These are phyloP conservation scores for Thymus mandschuricus DNA, from an alignment of 257 asterid species.

Conservation along the genomic window DNA sequence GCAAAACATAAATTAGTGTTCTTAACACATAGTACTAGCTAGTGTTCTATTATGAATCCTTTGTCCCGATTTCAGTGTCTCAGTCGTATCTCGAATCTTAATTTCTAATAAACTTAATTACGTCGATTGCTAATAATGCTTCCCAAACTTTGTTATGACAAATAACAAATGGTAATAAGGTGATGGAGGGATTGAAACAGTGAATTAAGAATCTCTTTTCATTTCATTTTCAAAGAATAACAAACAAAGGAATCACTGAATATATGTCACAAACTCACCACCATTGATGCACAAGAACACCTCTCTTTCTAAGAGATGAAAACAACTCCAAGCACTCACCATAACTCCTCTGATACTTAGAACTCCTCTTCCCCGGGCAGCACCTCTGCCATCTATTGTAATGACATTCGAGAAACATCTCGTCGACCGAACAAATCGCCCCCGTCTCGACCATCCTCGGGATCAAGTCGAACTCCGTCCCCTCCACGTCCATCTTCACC, in stretches of 20 bases:
- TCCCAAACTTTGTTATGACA: no score
- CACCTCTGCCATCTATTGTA: constrained; percentile 68
- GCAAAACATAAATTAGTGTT: no score
- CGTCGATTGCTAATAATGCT: no score
- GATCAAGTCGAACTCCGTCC: constrained; percentile 61
- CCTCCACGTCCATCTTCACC: constrained; percentile 77
- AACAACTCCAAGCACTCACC: constrained; percentile 57
- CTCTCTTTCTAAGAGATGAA: constrained; percentile 55
- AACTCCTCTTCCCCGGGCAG: constrained; percentile 53
- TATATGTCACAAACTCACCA: constrained; percentile 34
- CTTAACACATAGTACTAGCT: not conserved
- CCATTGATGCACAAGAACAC: constrained; percentile 79
- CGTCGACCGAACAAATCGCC: constrained; percentile 70
- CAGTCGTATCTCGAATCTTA: no score
- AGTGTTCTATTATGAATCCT: no score
- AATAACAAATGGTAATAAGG: no score
- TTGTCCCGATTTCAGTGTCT: no score
- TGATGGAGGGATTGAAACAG: no score
- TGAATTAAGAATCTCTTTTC: no score
- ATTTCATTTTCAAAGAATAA: no score
- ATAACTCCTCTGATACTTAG: constrained; percentile 50
- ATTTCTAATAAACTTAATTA: no score
- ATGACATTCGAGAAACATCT: constrained; percentile 76
- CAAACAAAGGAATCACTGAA: not conserved
- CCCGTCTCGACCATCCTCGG: constrained; percentile 59